Conservation (phyloP, 371 early-diverging fungal species). For the Dichotomocladium elegans region DNA sequence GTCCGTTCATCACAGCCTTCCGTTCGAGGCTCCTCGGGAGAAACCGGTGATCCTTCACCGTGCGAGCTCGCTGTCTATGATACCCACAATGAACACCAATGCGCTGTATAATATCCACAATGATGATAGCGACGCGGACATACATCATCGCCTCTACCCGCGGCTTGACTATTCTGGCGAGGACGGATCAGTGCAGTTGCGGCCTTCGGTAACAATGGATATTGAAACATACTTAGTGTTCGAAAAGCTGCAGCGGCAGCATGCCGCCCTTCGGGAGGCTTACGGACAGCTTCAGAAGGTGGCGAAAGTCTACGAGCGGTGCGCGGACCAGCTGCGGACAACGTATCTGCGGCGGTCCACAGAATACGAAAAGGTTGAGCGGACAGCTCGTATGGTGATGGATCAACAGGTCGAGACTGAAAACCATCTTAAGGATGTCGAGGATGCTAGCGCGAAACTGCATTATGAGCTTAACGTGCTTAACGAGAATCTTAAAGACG, state of each 20-base stretch:
- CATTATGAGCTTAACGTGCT: slow-evolving; percentile 44
- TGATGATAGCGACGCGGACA: not conserved
- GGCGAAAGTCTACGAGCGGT: slow-evolving; percentile 26
- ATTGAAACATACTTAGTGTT: slow-evolving; percentile 33
- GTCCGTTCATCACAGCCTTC: not conserved
- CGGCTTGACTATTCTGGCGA: not conserved
- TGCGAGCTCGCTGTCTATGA: slow-evolving; percentile 10
- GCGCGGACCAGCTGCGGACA: slow-evolving; percentile 22
- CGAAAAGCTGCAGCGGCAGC: slow-evolving; percentile 33
- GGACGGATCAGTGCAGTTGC: not conserved
- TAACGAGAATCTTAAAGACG: slow-evolving; percentile 42
- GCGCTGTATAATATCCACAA: not conserved
- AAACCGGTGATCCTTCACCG: slow-evolving; percentile 5
- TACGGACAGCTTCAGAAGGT: slow-evolving; percentile 20
- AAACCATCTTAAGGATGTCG: slow-evolving; percentile 26
- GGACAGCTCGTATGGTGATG: slow-evolving; percentile 16
- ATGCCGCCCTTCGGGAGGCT: slow-evolving; percentile 15
- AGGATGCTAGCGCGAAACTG: slow-evolving; percentile 39
- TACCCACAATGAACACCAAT: not conserved
- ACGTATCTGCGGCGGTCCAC: slow-evolving; percentile 22
- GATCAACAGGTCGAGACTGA: slow-evolving; percentile 34
- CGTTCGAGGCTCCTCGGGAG: not conserved
- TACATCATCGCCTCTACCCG: not conserved
- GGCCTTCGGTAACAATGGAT: slow-evolving; percentile 27
- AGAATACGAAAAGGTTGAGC: slow-evolving; percentile 28